Percentiles rank a stretch among this genome's conserved stretches.
These are phyloP conservation scores for Trametes versicolor DNA, from an alignment of 1,284 basidiomycete species.

Conservation along the genomic window DNA sequence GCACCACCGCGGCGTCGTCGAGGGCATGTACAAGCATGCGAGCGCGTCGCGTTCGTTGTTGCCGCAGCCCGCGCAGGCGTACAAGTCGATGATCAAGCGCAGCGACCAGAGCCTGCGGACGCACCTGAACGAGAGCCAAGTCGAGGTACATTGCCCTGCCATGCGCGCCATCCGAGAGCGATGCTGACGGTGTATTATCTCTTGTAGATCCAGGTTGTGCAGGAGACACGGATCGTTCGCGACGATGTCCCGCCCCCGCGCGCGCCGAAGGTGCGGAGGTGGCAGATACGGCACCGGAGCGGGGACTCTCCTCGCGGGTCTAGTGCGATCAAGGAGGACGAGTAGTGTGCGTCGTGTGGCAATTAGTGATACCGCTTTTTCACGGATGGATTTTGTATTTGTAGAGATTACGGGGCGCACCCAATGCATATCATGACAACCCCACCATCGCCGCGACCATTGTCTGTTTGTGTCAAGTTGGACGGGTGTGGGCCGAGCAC, in stretches of 20 bases:
- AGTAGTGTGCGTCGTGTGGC: not conserved
- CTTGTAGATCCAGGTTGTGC: slow-evolving; percentile 11
- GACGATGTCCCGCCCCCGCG: slow-evolving; percentile 9
- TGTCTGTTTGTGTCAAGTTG: too few species aligned
- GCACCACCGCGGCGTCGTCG: not conserved
- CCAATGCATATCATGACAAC: too few species aligned
- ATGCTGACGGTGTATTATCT: not conserved
- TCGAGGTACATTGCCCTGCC: not conserved
- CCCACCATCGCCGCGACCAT: too few species aligned
- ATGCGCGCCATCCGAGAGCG: not conserved
- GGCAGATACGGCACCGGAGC: not conserved
- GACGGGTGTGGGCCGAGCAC: too few species aligned
- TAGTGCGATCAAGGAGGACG: not conserved
- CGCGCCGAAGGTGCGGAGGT: not conserved
- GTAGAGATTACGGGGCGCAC: too few species aligned
- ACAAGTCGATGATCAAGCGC: slow-evolving; percentile 21
- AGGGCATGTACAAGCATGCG: slow-evolving; percentile 16
- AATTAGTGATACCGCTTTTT: too few species aligned
- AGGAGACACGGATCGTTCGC: slow-evolving; percentile 12
- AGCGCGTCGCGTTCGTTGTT: not conserved
- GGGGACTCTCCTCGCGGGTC: not conserved
- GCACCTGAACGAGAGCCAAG: slow-evolving; percentile 20
- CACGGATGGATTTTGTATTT: too few species aligned
- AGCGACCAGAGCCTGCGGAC: slow-evolving; percentile 19
- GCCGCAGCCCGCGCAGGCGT: slow-evolving; percentile 11